These are phyloP conservation scores for Malus orientalis DNA, from an alignment of 306 rosid species.

Conservation along the genomic window DNA sequence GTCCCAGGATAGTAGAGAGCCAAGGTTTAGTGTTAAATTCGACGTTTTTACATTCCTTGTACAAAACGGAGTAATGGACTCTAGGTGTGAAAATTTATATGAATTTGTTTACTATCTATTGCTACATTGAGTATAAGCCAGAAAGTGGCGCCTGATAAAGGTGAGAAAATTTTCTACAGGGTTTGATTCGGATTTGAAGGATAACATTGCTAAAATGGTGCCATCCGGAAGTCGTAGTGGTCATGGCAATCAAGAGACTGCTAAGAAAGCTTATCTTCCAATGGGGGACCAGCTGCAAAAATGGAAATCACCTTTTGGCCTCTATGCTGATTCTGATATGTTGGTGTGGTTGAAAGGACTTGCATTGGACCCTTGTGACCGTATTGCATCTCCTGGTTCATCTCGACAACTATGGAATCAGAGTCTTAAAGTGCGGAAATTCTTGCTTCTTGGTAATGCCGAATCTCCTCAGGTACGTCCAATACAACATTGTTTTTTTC, in stretches of 20 bases:
- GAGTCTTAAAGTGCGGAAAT: neutral
- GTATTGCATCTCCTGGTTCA: neutral
- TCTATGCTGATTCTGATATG: neutral
- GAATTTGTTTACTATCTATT: neutral
- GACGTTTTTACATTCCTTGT: neutral
- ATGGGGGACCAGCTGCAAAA: neutral
- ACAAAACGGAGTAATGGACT: neutral
- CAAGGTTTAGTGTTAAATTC: neutral
- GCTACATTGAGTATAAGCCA: neutral
- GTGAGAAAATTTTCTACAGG: neutral
- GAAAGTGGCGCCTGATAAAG: neutral
- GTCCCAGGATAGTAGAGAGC: neutral
- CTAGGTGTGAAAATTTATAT: neutral
- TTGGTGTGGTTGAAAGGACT: conserved; percentile 13
- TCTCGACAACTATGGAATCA: neutral
- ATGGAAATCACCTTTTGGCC: neutral
- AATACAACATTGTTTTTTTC: neutral
- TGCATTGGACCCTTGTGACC: conserved; percentile 6
- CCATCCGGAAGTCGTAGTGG: neutral
- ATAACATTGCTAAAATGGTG: neutral
- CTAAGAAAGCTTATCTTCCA: neutral
- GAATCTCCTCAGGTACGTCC: conserved; percentile 20
- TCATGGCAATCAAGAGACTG: neutral
- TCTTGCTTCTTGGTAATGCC: neutral
- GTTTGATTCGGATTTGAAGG: neutral